Conservation (phyloP, 2,329 filamentous ascomycete genomes). For the Penicillium griseofulvum region DNA sequence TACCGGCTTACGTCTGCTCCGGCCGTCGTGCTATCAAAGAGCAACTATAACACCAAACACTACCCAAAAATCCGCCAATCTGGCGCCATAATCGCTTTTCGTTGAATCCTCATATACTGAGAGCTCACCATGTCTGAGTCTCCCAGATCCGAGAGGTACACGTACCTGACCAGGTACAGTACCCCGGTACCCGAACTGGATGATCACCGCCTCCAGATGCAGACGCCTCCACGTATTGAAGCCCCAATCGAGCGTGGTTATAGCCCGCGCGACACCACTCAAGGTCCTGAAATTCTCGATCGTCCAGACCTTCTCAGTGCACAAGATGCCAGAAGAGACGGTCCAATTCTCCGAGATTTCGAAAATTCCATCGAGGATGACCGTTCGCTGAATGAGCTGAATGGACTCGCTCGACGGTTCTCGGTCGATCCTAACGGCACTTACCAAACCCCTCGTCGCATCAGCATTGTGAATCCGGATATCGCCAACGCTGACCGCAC, state of each 20-base stretch:
- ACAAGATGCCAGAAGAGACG: conserved; percentile 46
- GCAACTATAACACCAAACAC: conserved; percentile 10
- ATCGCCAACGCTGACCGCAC: conserved; percentile 43
- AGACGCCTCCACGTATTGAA: conserved; percentile 35
- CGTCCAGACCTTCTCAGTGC: conserved; percentile 48
- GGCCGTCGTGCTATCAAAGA: conserved; percentile 24
- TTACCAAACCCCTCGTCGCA: conserved; percentile 33
- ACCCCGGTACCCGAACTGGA: conserved; percentile 69
- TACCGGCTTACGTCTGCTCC: conserved; percentile 26
- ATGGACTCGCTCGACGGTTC: conserved; percentile 36
- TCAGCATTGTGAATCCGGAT: conserved; percentile 40
- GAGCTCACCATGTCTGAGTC: conserved; percentile 49
- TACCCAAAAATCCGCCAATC: conserved; percentile 9
- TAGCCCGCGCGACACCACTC: conserved; percentile 36
- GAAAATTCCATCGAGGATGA: conserved; percentile 84
- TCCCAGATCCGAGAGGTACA: conserved; percentile 62
- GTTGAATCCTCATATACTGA: neutral
- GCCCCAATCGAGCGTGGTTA: conserved; percentile 38
- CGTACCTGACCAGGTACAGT: conserved; percentile 60
- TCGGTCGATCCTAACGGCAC: conserved; percentile 44
- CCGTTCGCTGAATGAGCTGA: conserved; percentile 35
- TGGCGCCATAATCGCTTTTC: conserved; percentile 17
- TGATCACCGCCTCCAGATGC: conserved; percentile 67
- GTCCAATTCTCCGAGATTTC: conserved; percentile 71
- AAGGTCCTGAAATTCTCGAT: conserved; percentile 51